Percentiles rank a stretch among this genome's conserved stretches.
Evolutionary conservation across 306 rosid genomes (phyloP).

Genomic region (Citrullus mucosospermus): DNA sequence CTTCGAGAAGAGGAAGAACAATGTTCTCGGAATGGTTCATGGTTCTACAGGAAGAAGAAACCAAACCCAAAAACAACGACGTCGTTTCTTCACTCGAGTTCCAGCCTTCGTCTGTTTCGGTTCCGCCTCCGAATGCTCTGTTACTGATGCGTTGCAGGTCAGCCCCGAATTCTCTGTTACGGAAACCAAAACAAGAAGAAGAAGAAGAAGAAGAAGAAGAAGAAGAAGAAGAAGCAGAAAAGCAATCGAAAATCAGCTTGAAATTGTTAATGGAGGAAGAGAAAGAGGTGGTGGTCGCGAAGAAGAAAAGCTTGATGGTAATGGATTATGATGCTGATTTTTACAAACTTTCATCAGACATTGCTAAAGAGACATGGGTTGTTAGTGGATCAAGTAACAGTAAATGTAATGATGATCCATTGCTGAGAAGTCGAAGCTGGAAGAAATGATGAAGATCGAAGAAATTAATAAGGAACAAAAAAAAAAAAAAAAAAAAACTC

Average conservation of each 20-base stretch:
- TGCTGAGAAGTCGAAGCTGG: constrained; percentile 68
- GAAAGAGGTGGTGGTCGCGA: constrained; percentile 11
- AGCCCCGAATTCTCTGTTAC: constrained; percentile 35
- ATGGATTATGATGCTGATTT: constrained; percentile 41
- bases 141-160: constrained; percentile 89
- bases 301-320: constrained; percentile 32
- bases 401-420: constrained; percentile 18
- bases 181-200: constrained; percentile 22
- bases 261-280: constrained; percentile 72
- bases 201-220: constrained; percentile 20
- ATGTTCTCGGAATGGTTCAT: constrained; percentile 81
- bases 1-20: constrained; percentile 23
- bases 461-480: not conserved
- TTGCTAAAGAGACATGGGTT: constrained; percentile 83
- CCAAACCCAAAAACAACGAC: constrained; percentile 5
- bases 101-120: constrained; percentile 11
- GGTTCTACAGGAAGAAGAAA: constrained; percentile 56
- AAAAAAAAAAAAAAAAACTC: no score
- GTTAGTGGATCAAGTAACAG: constrained; percentile 37
- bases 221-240: constrained; percentile 19
- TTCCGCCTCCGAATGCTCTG: constrained; percentile 76
- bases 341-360: constrained; percentile 54
- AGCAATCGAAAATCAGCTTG: constrained; percentile 31
- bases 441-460: constrained; percentile 33
- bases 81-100: not conserved